A percentile compares a stretch with the other conserved stretches of the same genome.
phyloP scores from a whole-genome alignment of 83 land plant species.

The Picea engelmannii region DNA sequence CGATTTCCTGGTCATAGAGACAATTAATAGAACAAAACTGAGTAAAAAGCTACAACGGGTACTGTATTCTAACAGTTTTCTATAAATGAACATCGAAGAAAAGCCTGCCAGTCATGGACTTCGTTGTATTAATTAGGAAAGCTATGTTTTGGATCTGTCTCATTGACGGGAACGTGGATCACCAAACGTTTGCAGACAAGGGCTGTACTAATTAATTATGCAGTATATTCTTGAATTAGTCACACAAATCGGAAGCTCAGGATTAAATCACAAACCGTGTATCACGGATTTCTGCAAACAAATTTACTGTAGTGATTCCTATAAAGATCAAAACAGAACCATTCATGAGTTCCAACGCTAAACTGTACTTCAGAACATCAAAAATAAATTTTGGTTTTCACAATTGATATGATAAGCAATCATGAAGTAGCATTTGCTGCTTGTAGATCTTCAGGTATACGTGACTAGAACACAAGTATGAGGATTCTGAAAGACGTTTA shows the following conservation, averaged over 20 bases:
- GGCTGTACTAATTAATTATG: not conserved
- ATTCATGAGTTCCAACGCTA: not conserved
- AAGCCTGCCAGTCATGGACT: not conserved
- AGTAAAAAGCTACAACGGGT: not conserved
- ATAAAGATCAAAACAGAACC: not conserved
- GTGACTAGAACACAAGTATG: no score
- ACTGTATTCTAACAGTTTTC: not conserved
- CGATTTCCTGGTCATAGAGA: slow-evolving; percentile 31
- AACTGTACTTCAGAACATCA: no score
- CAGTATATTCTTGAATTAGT: not conserved
- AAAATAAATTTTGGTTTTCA: no score
- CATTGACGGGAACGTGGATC: not conserved
- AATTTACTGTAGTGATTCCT: not conserved
- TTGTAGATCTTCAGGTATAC: not conserved
- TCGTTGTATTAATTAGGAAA: not conserved
- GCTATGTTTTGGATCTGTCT: not conserved
- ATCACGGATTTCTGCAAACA: not conserved
- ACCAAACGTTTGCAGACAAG: not conserved
- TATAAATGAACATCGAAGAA: not conserved
- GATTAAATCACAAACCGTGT: not conserved
- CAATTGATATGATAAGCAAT: not conserved
- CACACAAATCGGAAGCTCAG: not conserved
- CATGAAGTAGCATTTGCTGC: not conserved
- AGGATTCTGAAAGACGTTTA: no score
- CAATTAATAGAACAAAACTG: not conserved